Base-by-base conservation (phyloP, 306 rosid species). In the Lupinus albus region DNA sequence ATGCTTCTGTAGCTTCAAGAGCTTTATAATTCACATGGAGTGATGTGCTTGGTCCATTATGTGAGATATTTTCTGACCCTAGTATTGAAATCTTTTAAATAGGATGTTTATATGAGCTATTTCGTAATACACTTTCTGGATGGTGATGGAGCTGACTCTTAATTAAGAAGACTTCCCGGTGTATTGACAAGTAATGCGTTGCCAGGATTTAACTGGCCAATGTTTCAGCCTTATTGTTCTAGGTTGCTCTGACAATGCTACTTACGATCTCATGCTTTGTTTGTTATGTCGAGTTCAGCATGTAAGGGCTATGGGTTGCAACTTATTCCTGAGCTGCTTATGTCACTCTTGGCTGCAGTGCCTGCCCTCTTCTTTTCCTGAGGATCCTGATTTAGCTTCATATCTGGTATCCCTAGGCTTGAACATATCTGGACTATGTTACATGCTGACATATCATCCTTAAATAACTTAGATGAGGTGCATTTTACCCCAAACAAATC, bases 101-200 rank as follows among this genome's bases (percentile, higher is more conserved):
- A 83, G 91, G 91, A 78, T 80, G 67, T 85, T 80, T 83, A 70
- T 85, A 68, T 80, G 82, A 83, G 82, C 75, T 85, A 61, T 85
- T 67, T 80, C 82, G 61, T 83, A 78, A 76, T 75, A 80, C 85
- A 69, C 84, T 46, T 69, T 78, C 77, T 76, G 84, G 87, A 83
- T 62, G 91, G 75, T 83, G 91, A 85, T 61, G 91, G 83, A 83
- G 87, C 85, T 57, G 87, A 83, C 82, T 78, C 84, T 74, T 85
- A 72, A 66, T 59, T 80, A 85, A 69, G 85, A 85, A 69, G 85
- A 83, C 80, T 78, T 83, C 76, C 77, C 5, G 84, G 81, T 85
- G 87, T 81, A 57, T 79, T 83, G 84, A 64, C 84, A 85, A 76
- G 78, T 85, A 79, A 81, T 83, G 85, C 78, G 67, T 76, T 72